phyloP scores from a whole-genome alignment of 2,329 filamentous ascomycete species.

The Beauveria rudraprayagi region DNA sequence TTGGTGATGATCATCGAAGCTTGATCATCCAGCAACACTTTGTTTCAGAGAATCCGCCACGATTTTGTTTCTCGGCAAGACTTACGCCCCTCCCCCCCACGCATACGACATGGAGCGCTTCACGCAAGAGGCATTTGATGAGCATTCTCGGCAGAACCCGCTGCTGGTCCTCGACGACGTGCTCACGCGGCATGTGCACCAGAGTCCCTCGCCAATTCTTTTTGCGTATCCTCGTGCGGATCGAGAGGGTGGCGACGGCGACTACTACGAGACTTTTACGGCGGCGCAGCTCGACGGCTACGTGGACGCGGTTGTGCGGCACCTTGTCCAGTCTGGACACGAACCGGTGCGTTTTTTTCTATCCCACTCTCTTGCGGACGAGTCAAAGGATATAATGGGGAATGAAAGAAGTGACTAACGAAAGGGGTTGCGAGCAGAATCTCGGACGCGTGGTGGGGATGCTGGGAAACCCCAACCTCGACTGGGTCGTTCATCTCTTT shows the following conservation, averaged over 20 bases:
- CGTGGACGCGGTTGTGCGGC: neutral
- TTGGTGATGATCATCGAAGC: too few relatives aligned
- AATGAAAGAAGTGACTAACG: too few relatives aligned
- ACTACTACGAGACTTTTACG: neutral
- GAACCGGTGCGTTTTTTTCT: neutral
- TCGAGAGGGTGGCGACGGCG: neutral
- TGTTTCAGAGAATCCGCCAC: too few relatives aligned
- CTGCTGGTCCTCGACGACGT: slow-evolving; percentile 5
- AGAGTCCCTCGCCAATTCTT: neutral
- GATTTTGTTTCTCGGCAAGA: too few relatives aligned
- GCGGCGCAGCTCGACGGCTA: slow-evolving; percentile 2
- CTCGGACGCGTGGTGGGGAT: slow-evolving; percentile 30
- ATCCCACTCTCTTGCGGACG: neutral
- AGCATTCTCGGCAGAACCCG: neutral
- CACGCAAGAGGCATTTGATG: neutral
- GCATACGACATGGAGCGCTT: neutral
- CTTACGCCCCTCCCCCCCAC: too few relatives aligned
- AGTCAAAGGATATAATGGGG: too few relatives aligned
- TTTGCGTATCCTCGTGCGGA: slow-evolving; percentile 4
- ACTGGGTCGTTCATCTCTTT: slow-evolving; percentile 46
- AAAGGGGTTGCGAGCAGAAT: neutral
- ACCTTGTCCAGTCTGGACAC: neutral
- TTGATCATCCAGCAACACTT: too few relatives aligned
- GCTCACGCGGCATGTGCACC: neutral
- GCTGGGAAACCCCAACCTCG: slow-evolving; percentile 44